Evolutionary conservation across 139 green algal genomes (phyloP).

Genomic region (Closterium sp.): DNA sequence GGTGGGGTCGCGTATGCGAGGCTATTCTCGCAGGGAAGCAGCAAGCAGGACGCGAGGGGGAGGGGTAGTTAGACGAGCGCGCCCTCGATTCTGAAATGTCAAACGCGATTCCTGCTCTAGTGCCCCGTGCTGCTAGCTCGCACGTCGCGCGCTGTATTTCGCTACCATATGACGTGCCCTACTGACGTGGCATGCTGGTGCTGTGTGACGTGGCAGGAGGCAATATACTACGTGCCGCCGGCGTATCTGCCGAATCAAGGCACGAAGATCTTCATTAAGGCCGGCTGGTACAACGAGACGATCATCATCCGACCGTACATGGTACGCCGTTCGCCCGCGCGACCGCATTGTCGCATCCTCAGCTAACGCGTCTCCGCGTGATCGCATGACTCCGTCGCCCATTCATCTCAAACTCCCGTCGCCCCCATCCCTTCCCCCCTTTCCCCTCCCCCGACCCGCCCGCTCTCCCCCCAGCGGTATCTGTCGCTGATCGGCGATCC

Average conservation of each 20-base stretch:
- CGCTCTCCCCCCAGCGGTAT: neutral
- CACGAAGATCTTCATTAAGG: slow-evolving; percentile 21
- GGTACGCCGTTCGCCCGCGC: neutral
- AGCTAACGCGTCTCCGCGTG: no score
- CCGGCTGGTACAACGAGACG: slow-evolving; percentile 25
- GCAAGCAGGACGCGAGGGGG: neutral
- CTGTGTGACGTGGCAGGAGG: neutral
- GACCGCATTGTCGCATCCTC: no score
- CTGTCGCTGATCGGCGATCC: slow-evolving; percentile 19
- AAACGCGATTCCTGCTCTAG: neutral
- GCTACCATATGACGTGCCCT: neutral
- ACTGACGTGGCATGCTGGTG: neutral
- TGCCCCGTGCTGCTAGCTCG: neutral
- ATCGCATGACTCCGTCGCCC: neutral
- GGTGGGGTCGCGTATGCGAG: neutral
- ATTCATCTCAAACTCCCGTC: no score
- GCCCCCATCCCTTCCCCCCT: neutral
- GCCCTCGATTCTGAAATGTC: no score
- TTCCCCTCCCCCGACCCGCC: neutral
- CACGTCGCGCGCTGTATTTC: neutral
- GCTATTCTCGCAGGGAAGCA: neutral
- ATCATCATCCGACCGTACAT: slow-evolving; percentile 13
- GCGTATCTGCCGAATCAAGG: neutral
- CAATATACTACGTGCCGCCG: slow-evolving; percentile 10
- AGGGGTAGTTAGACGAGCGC: neutral